Base-by-base conservation (phyloP, 805 yeast species). In the Metschnikowia koreensis region DNA sequence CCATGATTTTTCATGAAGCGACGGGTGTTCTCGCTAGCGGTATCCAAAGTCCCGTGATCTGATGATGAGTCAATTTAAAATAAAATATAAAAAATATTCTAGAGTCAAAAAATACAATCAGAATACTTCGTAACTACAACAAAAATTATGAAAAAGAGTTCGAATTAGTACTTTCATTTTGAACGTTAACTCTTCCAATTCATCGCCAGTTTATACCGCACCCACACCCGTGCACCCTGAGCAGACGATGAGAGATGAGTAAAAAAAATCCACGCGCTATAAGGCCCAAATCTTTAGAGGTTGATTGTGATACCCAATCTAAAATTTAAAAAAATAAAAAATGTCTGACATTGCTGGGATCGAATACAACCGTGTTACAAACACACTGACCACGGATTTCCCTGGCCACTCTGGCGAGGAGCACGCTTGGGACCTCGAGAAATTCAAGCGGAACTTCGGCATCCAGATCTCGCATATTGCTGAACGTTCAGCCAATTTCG, bases 291-390 rank as follows among this genome's bases (percentile, higher is more conserved):
- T 38, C 41, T 22, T 22, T 22, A 22, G 22, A 22, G 22, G 22
- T 22, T 2, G 22, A 22, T 22, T 22, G 22, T 22, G 22, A 22
- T 22, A 22, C 22, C 27, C 17, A 37, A 37, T 8, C 13, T 11
- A 13, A 13, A 41, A n/a, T 7, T 13, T 28, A 7, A 31, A 42
- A 31, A 7, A 1, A 29, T 7, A 15, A 16, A 15, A 22, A 40
- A 58, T 58, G 63, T 50, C 60, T 44, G 84, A 87, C 61, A 81
- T 89, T 55, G 93, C 91, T 41, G 92, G 91, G 31, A 86, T 91
- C 47, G 96, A 92, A 65, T 86, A 86, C 68, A 94, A 92, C 67
- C 82, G 97, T 63, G 97, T 92, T 39, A 86, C 96, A 15, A 89
- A 91, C 71, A 89, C 94, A 3, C 78, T 93, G 1, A 80, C 96